Evolutionary conservation across 140 eudicot genomes (phyloP), one percentile per base, ranked within the genome.

Genomic region (Cichorium intybus): DNA sequence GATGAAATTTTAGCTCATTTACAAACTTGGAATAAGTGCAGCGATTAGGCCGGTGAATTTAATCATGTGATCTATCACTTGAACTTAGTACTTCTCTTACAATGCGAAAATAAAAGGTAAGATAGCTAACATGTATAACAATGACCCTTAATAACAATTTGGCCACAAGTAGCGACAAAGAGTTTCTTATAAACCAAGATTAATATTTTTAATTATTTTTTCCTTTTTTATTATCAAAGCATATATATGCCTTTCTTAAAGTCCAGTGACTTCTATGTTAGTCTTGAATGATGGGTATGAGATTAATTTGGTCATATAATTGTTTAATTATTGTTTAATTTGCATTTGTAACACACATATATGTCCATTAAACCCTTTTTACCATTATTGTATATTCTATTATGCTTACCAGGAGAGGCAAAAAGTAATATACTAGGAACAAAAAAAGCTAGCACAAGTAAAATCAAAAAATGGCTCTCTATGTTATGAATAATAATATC

Each of bases 381-480:
- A 48, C 15, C 34, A 17, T 15, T 34, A 5, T 75, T 47, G 4
- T 54, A 11, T 41, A 31, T 64, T 15, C 22, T 39, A 15, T 43
- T 58, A 74, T 34, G 9, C 79, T 76, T 73, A 16, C 48, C 76
- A 93, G 99, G 99, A 93, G 66, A 89, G 84, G 66, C 95, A 93
- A 80, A 82, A 70, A 79, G 97, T 89, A 21, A 66, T 82, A 46
- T 89, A 89, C 28, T 95, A 93, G 3, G 99, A 89, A 60, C 97
- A 93, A 75, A 89, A 93, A 64, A 89, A 88, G 82, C 70, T 93
- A 29, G 80, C 86, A 20, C 95, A 93, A 59, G 78, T 77, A 24
- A 93, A 93, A 78, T 81, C 95, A 21, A 94, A 93, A n/a, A 75
- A 86, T 93, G 97, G 97, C 95, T 63, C 81, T 81, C 4, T 93